Base-by-base conservation (phyloP, 148 eudicot genomes). In the Diospyros lotus region DNA sequence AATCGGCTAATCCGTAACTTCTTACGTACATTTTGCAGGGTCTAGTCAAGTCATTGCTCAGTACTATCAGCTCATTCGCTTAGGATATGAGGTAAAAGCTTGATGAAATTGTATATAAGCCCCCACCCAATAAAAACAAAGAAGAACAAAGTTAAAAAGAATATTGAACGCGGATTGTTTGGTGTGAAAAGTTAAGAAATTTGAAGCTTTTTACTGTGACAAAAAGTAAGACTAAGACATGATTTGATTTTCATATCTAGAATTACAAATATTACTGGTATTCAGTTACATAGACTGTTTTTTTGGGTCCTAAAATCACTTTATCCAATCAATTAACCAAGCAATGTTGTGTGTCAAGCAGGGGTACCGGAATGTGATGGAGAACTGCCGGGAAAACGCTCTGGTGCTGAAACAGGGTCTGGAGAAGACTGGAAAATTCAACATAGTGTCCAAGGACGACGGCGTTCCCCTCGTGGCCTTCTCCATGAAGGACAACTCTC, bases 31-130 rank as follows among this genome's bases (percentile, higher is more conserved):
- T 10, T 28, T 65, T 66, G 59, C 81, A 83, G 86, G 83, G 65
- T 80, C 86, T 42, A 64, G 71, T 76, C 87, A 84, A 76, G 71
- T 84, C 38, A 84, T 81, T 81, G 84, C 84, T n/a, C 86, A 84
- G 74, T 84, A 84, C 58, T 84, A 84, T 64, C 86, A 84, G 64
- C 72, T 84, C 51, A 81, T 84, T 43, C 75, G 87, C 59, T 72
- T 84, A 58, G 87, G 87, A 63, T 78, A 15, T 51, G 87, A 84
- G 87, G 87, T 84, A 17, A 58, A 61, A 17, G 2, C 64, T 45
- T 18, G 12, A 54, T 74, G 1, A 6, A 28, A 68, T 50, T 38
- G 1, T 5, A 18, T 11, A 28, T 28, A 28, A 28, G 28, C 28
- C 28, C 28, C 28, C 28, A 28, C 28, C 28, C 28, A 28, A 28